Percentiles rank a stretch among this genome's conserved stretches.
These are phyloP conservation scores for Gossypium longicalyx DNA, from an alignment of 345 rosid genomes.

Conservation along the genomic window DNA sequence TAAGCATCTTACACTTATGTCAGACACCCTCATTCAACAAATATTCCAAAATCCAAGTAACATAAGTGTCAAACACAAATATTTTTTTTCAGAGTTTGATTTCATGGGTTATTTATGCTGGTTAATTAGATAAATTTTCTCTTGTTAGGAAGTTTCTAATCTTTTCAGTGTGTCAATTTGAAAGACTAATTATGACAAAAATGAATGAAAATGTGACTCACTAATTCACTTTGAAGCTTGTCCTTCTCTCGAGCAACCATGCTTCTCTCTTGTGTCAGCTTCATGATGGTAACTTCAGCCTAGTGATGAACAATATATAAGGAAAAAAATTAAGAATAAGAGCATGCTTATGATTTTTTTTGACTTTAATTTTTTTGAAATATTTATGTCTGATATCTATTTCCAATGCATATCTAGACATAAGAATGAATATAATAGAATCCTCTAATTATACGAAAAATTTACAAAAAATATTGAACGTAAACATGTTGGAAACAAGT, in stretches of 20 bases:
- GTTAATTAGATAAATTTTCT: background rate
- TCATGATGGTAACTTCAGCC: conserved; percentile 41
- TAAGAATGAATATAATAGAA: background rate
- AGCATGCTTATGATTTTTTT: background rate
- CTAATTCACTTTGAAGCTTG: conserved; percentile 33
- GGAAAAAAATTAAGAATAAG: background rate
- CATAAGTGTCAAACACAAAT: background rate
- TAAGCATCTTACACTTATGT: no score
- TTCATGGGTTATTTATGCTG: background rate
- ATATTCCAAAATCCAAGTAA: background rate
- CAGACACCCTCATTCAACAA: background rate
- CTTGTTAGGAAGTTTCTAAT: background rate
- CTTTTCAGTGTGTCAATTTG: background rate
- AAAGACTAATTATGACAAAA: no score
- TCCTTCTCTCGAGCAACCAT: conserved; percentile 31
- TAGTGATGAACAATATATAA: conserved; percentile 1
- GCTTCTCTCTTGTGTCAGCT: conserved; percentile 39
- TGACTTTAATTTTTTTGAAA: background rate
- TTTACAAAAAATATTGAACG: no score
- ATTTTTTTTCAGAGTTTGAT: background rate
- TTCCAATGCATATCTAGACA: background rate
- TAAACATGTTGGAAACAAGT: background rate
- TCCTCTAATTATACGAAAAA: background rate
- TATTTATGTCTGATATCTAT: background rate
- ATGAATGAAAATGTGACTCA: conserved; percentile 20